Evolutionary conservation across 2,329 filamentous ascomycete genomes (phyloP).

Genomic region (Metarhizium anisopliae): DNA sequence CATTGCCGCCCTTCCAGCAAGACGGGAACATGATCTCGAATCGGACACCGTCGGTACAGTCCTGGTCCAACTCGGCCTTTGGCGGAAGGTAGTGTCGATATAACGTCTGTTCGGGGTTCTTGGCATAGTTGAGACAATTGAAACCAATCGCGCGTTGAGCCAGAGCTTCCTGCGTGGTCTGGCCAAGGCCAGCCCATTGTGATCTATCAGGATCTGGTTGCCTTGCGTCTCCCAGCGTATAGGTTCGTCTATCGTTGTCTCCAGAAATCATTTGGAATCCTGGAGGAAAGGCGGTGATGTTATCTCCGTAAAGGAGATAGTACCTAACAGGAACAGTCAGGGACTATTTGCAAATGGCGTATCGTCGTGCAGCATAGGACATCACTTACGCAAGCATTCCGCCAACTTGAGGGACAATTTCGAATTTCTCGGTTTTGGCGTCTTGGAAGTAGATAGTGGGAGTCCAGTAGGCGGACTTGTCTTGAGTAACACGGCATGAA

Average conservation of each 20-base stretch:
- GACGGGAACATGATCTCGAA: conserved; percentile 82
- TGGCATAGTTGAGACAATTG: conserved; percentile 83
- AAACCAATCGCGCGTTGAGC: conserved; percentile 79
- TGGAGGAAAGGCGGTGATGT: conserved; percentile 64
- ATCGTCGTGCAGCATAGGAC: neutral
- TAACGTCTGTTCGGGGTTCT: conserved; percentile 59
- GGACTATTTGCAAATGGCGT: neutral
- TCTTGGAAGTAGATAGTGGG: conserved; percentile 72
- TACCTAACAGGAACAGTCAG: conserved; percentile 46
- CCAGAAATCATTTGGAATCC: conserved; percentile 80
- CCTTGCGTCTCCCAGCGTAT: conserved; percentile 58
- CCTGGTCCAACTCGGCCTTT: conserved; percentile 68
- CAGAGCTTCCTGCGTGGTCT: conserved; percentile 59
- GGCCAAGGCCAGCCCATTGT: conserved; percentile 53
- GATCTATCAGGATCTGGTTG: conserved; percentile 59
- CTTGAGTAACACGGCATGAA: conserved; percentile 69
- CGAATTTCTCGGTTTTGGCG: conserved; percentile 50
- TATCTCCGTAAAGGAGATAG: conserved; percentile 65
- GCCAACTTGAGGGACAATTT: conserved; percentile 64
- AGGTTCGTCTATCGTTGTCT: conserved; percentile 57
- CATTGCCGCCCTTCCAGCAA: conserved; percentile 65
- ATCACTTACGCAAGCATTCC: conserved; percentile 74
- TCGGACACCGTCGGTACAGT: conserved; percentile 75
- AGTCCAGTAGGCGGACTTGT: conserved; percentile 85
- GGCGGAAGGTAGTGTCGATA: conserved; percentile 75